phyloP scores from a whole-genome alignment of 192 early-diverging fungal species.

The Coemansia sp. region DNA sequence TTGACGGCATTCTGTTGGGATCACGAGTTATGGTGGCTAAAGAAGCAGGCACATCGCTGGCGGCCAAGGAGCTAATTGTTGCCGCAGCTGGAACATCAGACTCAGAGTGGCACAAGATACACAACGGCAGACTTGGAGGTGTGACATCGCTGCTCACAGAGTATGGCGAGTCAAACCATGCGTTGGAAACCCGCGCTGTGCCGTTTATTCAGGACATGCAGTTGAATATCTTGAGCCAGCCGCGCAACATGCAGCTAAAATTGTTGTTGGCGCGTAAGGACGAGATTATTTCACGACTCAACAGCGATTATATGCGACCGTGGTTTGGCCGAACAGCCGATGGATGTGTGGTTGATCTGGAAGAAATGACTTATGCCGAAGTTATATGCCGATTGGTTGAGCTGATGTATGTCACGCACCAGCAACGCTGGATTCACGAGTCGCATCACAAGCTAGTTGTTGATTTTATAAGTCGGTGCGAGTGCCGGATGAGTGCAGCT shows the following conservation, averaged over 20 bases:
- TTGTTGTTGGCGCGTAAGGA: conserved; percentile 71
- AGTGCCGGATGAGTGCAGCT: background rate
- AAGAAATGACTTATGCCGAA: conserved; percentile 92
- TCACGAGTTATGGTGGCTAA: conserved; percentile 92
- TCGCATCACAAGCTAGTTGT: conserved; percentile 68
- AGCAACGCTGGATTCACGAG: conserved; percentile 77
- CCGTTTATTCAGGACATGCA: conserved; percentile 78
- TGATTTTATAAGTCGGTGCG: conserved; percentile 71
- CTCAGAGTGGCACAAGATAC: conserved; percentile 80
- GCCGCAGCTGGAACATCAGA: conserved; percentile 76
- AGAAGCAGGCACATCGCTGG: conserved; percentile 73
- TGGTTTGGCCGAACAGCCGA: conserved; percentile 89
- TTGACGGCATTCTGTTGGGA: conserved; percentile 90
- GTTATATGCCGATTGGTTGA: conserved; percentile 77
- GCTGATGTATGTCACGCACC: conserved; percentile 70
- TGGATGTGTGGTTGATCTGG: conserved; percentile 73
- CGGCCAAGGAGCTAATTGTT: conserved; percentile 86
- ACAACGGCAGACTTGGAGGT: conserved; percentile 71
- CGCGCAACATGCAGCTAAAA: conserved; percentile 73
- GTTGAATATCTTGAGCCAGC: conserved; percentile 74
- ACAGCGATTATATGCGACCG: conserved; percentile 85
- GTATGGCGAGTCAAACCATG: conserved; percentile 90
- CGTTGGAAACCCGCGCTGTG: conserved; percentile 82
- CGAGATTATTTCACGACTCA: conserved; percentile 86
- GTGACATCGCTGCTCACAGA: conserved; percentile 85